phyloP scores from a whole-genome alignment of 305 asterid species.

The Vinca major region DNA sequence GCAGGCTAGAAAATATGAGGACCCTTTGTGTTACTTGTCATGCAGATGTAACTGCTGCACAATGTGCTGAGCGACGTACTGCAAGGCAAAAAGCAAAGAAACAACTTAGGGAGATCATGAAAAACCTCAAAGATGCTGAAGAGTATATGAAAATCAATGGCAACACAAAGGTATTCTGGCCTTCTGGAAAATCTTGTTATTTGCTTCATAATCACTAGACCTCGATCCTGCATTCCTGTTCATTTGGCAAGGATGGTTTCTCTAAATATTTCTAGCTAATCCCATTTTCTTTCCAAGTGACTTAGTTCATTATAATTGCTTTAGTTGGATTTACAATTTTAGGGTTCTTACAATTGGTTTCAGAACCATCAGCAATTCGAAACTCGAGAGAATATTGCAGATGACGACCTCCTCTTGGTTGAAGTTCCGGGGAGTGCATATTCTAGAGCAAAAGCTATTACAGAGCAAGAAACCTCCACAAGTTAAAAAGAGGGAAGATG shows the following conservation, averaged over 20 bases:
- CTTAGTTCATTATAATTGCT: background rate
- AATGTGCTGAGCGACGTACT: constrained; percentile 57
- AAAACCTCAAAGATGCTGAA: constrained; percentile 27
- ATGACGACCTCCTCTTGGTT: constrained; percentile 39
- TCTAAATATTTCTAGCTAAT: background rate
- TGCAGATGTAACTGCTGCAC: constrained; percentile 73
- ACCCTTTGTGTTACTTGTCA: constrained; percentile 96
- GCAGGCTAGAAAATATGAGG: constrained; percentile 92
- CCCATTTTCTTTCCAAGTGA: background rate
- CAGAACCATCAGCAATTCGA: constrained; percentile 25
- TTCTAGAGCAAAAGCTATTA: constrained; percentile 32
- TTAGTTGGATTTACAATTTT: background rate
- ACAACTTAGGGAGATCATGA: constrained; percentile 48
- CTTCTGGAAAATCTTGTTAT: background rate
- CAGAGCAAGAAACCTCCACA: constrained; percentile 19
- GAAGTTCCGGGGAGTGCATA: constrained; percentile 93
- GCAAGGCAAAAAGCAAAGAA: constrained; percentile 55
- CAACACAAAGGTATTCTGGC: constrained; percentile 35
- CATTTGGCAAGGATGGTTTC: background rate
- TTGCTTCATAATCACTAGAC: background rate
- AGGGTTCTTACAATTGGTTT: constrained; percentile 8
- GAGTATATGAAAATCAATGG: background rate
- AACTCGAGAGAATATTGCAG: constrained; percentile 25
- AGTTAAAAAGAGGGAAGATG: background rate
- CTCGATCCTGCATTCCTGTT: background rate